Evolutionary conservation across 352 stramenopile species (phyloP).

Genomic region (Thalassiosira gravida): DNA sequence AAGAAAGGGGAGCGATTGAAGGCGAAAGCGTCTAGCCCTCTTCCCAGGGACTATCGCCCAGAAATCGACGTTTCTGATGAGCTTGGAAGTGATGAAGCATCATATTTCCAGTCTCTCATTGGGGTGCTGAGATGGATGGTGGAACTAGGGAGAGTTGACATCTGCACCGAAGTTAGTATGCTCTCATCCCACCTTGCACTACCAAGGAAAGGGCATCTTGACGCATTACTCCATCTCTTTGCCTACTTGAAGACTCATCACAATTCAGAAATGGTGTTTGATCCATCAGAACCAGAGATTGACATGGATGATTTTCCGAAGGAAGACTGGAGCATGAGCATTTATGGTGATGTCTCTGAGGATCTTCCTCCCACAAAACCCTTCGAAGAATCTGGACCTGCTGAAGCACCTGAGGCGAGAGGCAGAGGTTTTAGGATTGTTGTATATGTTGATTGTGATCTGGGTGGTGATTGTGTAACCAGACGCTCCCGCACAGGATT

Average conservation of each 20-base stretch:
- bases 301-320: neutral
- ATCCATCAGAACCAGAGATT: neutral
- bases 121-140: constrained; percentile 54
- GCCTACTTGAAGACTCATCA: constrained; percentile 52
- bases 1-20: neutral
- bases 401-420: constrained; percentile 3
- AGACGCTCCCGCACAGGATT: constrained; percentile 27
- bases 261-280: constrained; percentile 16
- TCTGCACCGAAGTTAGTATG: constrained; percentile 51
- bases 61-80: constrained; percentile 54
- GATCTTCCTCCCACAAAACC: constrained; percentile 1
- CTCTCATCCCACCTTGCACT: constrained; percentile 53
- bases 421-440: neutral
- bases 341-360: constrained; percentile 12
- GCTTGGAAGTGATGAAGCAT: constrained; percentile 26
- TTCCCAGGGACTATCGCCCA: constrained; percentile 36
- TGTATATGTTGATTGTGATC: constrained; percentile 36
- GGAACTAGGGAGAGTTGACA: constrained; percentile 51
- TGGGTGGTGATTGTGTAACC: constrained; percentile 24
- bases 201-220: constrained; percentile 46
- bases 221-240: constrained; percentile 39
- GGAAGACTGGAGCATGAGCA: neutral
- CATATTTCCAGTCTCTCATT: constrained; percentile 54
- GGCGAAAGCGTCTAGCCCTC: neutral
- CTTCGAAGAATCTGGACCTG: neutral